Base-by-base conservation (phyloP, 257 asterid species). In the Nicotiana otophora region DNA sequence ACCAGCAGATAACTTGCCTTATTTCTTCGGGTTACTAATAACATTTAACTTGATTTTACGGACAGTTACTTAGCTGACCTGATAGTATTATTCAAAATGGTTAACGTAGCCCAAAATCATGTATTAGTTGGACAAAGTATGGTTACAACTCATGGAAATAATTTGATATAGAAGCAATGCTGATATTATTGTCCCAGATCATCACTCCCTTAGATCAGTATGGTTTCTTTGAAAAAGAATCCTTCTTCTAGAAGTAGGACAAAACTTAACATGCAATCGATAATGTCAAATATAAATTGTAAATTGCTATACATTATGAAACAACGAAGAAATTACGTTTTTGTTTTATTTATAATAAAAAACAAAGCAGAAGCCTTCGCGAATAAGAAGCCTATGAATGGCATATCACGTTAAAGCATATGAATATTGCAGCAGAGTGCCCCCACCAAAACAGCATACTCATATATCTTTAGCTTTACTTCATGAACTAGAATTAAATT, bases 341-440 rank as follows among this genome's bases (percentile, higher is more conserved):
- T 17, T 42, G 11, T 68, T 36, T 36, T 67, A 4, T 67, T 67
- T 67, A 23, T 33, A 34, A 1, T 42, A 31, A 67, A 33, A 33
- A 34, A 31, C 53, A 67, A 34, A 34, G 69, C 14, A 63, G 19
- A 63, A 63, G 20, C 20, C 78, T 74, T 55, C 8, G 1, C 10
- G 28, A 68, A 23, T 23, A 23, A 70, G 69, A 31, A 68, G 65
- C 82, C 58, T 78, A 82, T 82, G 79, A 46, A 69, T 48, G 70
- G 82, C 26, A 51, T 54, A 42, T 33, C 88, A 86, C 70, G 83
- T 83, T 84, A 86, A 67, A 31, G 19, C 34, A 48, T 48, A 58
- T n/a, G 15, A 14, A 48, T 26, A 46, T 20, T 42, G 39, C 80
- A 74, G 39, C 42, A 74, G 48, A 74, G 42, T 48, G 42, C 15